A percentile compares a stretch with the other conserved stretches of the same genome.
These are phyloP conservation scores for Triangularia setosa DNA, from an alignment of 2,329 filamentous ascomycete species.

Conservation along the genomic window DNA sequence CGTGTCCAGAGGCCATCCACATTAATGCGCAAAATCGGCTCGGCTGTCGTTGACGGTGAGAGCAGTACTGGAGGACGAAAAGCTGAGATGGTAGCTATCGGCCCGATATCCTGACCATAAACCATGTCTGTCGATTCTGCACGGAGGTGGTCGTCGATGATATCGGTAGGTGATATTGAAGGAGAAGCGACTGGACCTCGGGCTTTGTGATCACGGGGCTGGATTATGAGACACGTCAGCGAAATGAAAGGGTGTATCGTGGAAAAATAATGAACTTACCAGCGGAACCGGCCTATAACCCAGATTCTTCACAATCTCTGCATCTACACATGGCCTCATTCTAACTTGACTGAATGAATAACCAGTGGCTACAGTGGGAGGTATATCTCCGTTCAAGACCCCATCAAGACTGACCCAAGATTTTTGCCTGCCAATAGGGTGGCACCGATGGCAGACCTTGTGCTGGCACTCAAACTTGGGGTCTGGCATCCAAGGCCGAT, in stretches of 20 bases:
- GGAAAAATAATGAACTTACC: slow-evolving; percentile 29
- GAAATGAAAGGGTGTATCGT: not conserved
- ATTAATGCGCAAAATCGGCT: not conserved
- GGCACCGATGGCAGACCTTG: slow-evolving; percentile 49
- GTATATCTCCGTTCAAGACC: slow-evolving; percentile 47
- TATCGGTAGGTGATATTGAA: not conserved
- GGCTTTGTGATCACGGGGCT: slow-evolving; percentile 14
- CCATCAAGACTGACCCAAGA: slow-evolving; percentile 48
- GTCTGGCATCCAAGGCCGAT: slow-evolving; percentile 24
- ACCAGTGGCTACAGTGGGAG: slow-evolving; percentile 46
- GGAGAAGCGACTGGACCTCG: not conserved
- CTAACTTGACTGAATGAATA: slow-evolving; percentile 48
- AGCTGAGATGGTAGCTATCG: not conserved
- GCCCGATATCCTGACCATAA: not conserved
- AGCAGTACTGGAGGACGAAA: not conserved
- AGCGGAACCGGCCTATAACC: slow-evolving; percentile 36
- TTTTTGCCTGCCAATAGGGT: slow-evolving; percentile 41
- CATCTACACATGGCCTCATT: slow-evolving; percentile 42
- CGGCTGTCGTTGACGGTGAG: not conserved
- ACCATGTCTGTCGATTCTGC: not conserved
- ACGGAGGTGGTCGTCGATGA: slow-evolving; percentile 7
- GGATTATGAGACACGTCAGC: slow-evolving; percentile 11
- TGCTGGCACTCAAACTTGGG: slow-evolving; percentile 44
- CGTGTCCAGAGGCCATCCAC: not conserved
- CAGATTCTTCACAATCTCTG: slow-evolving; percentile 37